Base-by-base conservation (phyloP, 352 stramenopile species). In the Phytophthora megakarya region DNA sequence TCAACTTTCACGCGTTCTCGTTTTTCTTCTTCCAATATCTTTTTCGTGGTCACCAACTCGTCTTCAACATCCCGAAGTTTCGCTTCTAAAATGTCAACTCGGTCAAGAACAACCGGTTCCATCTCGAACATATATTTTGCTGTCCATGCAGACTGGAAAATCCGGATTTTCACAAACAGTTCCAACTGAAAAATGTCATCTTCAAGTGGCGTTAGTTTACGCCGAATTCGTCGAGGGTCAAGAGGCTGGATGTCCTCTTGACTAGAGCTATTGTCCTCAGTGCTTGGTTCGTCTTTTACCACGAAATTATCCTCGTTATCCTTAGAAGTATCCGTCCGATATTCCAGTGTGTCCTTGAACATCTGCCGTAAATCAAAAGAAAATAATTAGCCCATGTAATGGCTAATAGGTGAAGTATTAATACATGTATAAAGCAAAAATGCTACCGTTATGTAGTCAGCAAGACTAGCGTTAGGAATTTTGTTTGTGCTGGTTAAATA, bases 401-500 rank as follows among this genome's bases (percentile, higher is more conserved):
- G n/a, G n/a, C n/a, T n/a, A n/a, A n/a, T n/a, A n/a, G n/a, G n/a
- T n/a, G n/a, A n/a, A n/a, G n/a, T n/a, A n/a, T n/a, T n/a, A n/a
- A n/a, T n/a, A n/a, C n/a, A n/a, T n/a, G n/a, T n/a, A n/a, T n/a
- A n/a, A n/a, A n/a, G n/a, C n/a, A 56, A 60, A 11, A 35, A 48
- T 19, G 19, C 5, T 57, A 66, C 40, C 58, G 32, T 48, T n/a
- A 53, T 23, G 25, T 67, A 55, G 23, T 61, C 32, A 2, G 23
- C 16, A 5, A 38, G n/a, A 6, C 10, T 53, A n/a, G 42, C 40
- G 23, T 54, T 54, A 19, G 43, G 23, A 16, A 67, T 37, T 6
- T 18, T 37, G 40, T 67, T 67, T 1, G 48, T 50, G 25, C 40
- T 47, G n/a, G 58, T 55, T 5, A 67, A 12, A 21, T 55, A 61